Evolutionary conservation across 2,329 filamentous ascomycete species (phyloP), one percentile per base, ranked within the genome.

Genomic region (Fusarium goolgardi): DNA sequence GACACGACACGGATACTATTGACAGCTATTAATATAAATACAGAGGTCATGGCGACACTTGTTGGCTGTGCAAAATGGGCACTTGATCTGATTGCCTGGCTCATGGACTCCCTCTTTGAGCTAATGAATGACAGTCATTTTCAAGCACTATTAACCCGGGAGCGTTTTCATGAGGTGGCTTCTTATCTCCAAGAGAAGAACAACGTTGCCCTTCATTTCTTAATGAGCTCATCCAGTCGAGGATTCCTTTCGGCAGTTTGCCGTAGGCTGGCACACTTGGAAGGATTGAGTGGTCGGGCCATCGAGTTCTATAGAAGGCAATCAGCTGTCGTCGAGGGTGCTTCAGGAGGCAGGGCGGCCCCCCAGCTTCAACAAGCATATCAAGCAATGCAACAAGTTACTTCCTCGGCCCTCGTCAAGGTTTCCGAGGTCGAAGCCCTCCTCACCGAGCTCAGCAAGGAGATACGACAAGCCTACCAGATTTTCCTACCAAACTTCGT

Each of bases 31-130:
- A 4, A 76, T 50, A 39, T 3, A 10, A 10, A 3, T 60, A 15
- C 54, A 88, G 92, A 95, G 75, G 88, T 93, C 15, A 86, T 95
- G 3, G 87, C 89, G 40, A 87, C 90, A 44, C 81, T 96, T 13
- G 86, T 90, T 7, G 92, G 92, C 23, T 91, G 93, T 55, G 88
- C 91, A 6, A 90, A 87, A 74, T 97, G 94, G 94, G 87, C 88
- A 1, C 83, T 94, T 35, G 90, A 95, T 63, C 82, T 96, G 16
- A 78, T 90, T 45, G 82, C 85, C 4, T 90, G 88, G 86, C 76
- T 90, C 13, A 81, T 82, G n/a, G 86, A 90, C 70, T 82, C 82
- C 20, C 78, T 90, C 3, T 87, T 89, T 63, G 78, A 82, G 40
- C 81, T 90, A 13, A 80, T 85, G 50, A 82, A 84, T 50, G 85